Base-by-base conservation (phyloP, 768 basidiomycete genomes). In the Sistotremastrum niveocremeum region DNA sequence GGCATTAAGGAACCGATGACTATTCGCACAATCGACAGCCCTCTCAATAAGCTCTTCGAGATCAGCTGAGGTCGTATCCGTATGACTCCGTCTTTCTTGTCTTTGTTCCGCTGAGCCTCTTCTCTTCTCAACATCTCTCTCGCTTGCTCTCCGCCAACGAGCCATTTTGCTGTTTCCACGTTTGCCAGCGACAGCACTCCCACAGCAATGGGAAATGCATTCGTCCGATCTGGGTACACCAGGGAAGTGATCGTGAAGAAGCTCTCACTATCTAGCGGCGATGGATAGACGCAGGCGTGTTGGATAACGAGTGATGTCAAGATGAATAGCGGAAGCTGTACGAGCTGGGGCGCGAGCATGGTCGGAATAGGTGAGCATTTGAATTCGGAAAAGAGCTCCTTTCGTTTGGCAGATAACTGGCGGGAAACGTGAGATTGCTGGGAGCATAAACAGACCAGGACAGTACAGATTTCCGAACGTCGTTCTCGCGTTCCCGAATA, bases 111-210 rank as follows among this genome's bases (percentile, higher is more conserved):
- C 50, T 74, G 69, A 33, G 71, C 65, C 35, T 64, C 61, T 45
- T 66, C 67, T 46, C 71, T 63, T 37, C 71, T 72, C 54, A 73
- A 69, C 36, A 67, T 69, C 51, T 76, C 74, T 10, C 70, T 50
- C n/a, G 29, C 5, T 31, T 33, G 36, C 12, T 44, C 72, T 4
- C 77, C 68, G 33, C 70, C 74, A 64, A 79, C 66, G 49, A 86
- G 72, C 84, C 82, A 86, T 37, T 73, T 73, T 34, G 77, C 73
- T 6, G 81, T 77, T 56, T 89, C 86, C 7, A 85, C 80, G 51
- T 86, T 87, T 2, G 80, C 81, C 66, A 88, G 68, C 7, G 82
- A 84, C 37, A 85, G 58, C 40, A 87, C 59, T 5, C 86, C 86
- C 20, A 87, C 66, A 2, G 73, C 62, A 43, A 88, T 76, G 2